Percentiles rank a stretch among this genome's conserved stretches.
Conservation (phyloP, 2,329 filamentous ascomycete genomes). For the Rutstroemia sp. region DNA sequence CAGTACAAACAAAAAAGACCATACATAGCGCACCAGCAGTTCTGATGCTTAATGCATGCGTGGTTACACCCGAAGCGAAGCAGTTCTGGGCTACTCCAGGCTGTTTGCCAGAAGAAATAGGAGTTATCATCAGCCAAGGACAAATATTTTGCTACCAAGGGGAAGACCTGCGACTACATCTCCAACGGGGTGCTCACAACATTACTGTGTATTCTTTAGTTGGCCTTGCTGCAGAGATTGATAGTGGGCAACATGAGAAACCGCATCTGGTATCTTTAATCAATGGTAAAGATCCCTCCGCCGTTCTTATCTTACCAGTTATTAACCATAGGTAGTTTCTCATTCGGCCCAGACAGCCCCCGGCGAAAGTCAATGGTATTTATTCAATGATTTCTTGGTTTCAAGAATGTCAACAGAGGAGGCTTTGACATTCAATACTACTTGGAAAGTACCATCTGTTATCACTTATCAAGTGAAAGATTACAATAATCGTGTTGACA, state of each 20-base stretch:
- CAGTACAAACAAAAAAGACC: constrained; percentile 75
- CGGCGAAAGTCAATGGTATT: constrained; percentile 71
- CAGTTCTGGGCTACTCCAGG: constrained; percentile 82
- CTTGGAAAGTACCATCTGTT: constrained; percentile 89
- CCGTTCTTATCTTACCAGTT: neutral
- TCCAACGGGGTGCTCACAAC: constrained; percentile 71
- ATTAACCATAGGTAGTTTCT: constrained; percentile 42
- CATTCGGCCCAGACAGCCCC: constrained; percentile 55
- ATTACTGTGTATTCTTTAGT: constrained; percentile 88
- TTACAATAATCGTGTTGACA: constrained; percentile 74
- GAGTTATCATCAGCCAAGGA: constrained; percentile 82
- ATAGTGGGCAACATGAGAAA: constrained; percentile 76
- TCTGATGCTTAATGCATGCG: constrained; percentile 81
- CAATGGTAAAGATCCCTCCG: constrained; percentile 53
- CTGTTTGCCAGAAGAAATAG: constrained; percentile 91
- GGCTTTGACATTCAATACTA: constrained; percentile 79
- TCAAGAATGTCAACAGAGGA: constrained; percentile 72
- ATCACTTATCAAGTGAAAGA: constrained; percentile 79
- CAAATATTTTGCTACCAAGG: constrained; percentile 95
- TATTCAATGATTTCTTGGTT: constrained; percentile 97
- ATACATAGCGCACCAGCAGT: constrained; percentile 77
- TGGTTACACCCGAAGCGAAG: constrained; percentile 63
- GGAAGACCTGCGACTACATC: constrained; percentile 72
- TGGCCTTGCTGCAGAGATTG: constrained; percentile 83
- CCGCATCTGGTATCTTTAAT: constrained; percentile 87